Conservation (phyloP, 352 stramenopile genomes). For the Aphanomyces astaci region DNA sequence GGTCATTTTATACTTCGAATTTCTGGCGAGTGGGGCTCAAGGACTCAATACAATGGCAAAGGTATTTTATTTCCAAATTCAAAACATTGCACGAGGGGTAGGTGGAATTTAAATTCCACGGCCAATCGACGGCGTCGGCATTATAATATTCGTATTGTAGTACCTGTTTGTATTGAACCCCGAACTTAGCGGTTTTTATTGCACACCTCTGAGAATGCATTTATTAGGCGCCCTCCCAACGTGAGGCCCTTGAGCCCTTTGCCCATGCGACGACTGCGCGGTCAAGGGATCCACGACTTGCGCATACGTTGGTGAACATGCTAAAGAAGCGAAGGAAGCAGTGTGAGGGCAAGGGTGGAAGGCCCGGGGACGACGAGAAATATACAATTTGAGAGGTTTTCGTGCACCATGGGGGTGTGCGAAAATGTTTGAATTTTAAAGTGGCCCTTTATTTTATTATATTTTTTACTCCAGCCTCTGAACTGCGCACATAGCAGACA, state of each 20-base stretch:
- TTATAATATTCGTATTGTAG: neutral
- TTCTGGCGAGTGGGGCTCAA: neutral
- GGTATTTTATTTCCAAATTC: neutral
- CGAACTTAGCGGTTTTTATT: no score
- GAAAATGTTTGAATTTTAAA: conserved; percentile 1
- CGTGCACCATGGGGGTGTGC: neutral
- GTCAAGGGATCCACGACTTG: no score
- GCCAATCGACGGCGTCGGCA: neutral
- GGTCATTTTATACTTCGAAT: neutral
- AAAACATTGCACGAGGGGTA: neutral
- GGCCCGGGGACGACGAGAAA: neutral
- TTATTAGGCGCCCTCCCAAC: no score
- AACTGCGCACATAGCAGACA: conserved; percentile 20
- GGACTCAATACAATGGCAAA: neutral
- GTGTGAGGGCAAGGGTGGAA: neutral
- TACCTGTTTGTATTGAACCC: neutral
- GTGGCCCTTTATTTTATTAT: conserved; percentile 22
- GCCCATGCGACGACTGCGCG: no score
- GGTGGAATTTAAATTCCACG: conserved; percentile 4
- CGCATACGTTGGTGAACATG: no score
- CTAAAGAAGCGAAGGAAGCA: neutral
- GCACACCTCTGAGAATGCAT: neutral
- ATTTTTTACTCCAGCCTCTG: conserved; percentile 25
- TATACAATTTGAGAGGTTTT: conserved; percentile 8
- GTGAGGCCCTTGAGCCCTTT: no score